Base-by-base conservation (phyloP, 2,329 filamentous ascomycete genomes). In the Monilinia vaccinii-corymbosi region DNA sequence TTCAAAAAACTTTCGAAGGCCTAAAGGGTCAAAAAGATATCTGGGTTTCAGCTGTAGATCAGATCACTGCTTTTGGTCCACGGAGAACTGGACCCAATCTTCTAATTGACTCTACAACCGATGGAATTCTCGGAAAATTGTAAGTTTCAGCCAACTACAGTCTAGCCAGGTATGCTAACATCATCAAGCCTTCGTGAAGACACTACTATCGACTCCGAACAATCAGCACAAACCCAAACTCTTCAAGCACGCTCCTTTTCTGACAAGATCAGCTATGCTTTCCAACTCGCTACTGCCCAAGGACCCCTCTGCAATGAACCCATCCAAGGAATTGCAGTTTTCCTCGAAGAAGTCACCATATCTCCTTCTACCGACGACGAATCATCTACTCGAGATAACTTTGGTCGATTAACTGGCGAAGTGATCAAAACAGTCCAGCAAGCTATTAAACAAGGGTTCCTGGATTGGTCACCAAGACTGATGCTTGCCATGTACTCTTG, bases 401-500 rank as follows among this genome's bases (percentile, higher is more conserved):
- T 91, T 18, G 88, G 89, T 68, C 87, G 92, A 2, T 78, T 97
- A 0, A 97, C 92, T 0, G 91, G 94, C 64, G 94, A 97, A 75
- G 84, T 96, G 48, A 96, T 99, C 77, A 91, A 91, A 73, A 87
- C 89, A 0, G 86, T 93, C 21, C 90, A 93, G 66, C 85, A 90
- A 49, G 83, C 86, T n/a, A 91, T 99, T 63, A 83, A 87, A 55
- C 79, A 86, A 64, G 93, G 87, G 25, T 96, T 97, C 78, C 78
- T 97, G 21, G 94, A 97, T 78, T 99, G 94, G 94, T 93, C 88
- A 44, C 89, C 94, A 0, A 86, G 94, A n/a, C 83, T 99, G 66
- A 84, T 97, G 76, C 84, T 99, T 48, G 94, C 94, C 56, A 97
- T 97, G 91, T 99, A 99, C 77, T 91, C 85, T 59, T 96, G 93